A percentile compares a stretch with the other conserved stretches of the same genome.
Conservation (phyloP, 306 rosid species). For the Inga laurina region DNA sequence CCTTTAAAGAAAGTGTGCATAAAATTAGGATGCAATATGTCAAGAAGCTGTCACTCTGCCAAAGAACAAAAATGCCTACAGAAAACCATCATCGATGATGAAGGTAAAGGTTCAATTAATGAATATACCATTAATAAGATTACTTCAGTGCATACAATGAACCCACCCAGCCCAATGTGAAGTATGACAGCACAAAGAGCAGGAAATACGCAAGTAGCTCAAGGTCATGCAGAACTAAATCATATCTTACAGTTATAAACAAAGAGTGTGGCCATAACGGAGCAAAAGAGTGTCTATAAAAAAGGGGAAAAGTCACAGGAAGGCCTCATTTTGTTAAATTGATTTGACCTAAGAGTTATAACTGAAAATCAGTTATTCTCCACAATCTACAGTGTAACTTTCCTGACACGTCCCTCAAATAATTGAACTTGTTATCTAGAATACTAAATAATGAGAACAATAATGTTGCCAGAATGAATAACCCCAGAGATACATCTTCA, state of each 20-base stretch:
- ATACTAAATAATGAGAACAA: constrained; percentile 13
- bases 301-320: not conserved
- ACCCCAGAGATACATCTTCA: constrained; percentile 9
- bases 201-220: constrained; percentile 9
- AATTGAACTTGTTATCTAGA: constrained; percentile 23
- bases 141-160: constrained; percentile 16
- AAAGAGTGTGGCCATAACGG: constrained; percentile 18
- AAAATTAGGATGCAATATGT: constrained; percentile 26
- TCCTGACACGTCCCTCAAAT: constrained; percentile 16
- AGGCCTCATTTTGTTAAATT: constrained; percentile 23
- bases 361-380: constrained; percentile 26
- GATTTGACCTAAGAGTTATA: constrained; percentile 4
- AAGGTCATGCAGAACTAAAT: constrained; percentile 31
- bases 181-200: constrained; percentile 11
- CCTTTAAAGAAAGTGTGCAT: constrained; percentile 55
- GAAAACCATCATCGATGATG: constrained; percentile 18
- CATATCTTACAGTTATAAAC: constrained; percentile 14
- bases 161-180: constrained; percentile 2
- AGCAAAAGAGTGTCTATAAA: constrained; percentile 34
- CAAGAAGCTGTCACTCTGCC: constrained; percentile 27
- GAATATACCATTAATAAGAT: constrained; percentile 7
- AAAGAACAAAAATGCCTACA: constrained; percentile 1
- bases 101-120: constrained; percentile 15
- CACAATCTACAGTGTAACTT: constrained; percentile 12
- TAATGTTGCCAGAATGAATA: constrained; percentile 9